Evolutionary conservation across 352 stramenopile species (phyloP), one percentile per base, ranked within the genome.

Genomic region (Pythium aristosporum): DNA sequence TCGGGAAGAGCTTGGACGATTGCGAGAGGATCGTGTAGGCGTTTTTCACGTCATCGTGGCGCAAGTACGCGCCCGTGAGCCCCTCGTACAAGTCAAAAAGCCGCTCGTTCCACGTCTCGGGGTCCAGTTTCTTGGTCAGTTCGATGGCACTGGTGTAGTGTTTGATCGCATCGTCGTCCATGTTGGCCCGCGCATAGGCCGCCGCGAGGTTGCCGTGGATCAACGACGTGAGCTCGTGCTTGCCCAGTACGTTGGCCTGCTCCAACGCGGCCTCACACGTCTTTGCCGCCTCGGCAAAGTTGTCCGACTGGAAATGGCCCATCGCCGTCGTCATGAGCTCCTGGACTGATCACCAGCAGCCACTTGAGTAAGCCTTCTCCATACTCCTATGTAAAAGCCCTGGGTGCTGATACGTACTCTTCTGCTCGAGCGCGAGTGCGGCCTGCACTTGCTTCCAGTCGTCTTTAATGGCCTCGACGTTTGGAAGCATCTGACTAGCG

Each of bases 181-280:
- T 72, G 21, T 83, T 77, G 36, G 75, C 64, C 34, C 85, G 82
- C 15, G 73, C 63, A 49, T 87, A 85, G 12, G 79, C 82, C 1
- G 80, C 73, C 6, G 82, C 82, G 15, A 91, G 56, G 57, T 91
- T 89, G 30, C 78, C 75, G 62, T 91, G 82, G 28, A 91, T 82
- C 23, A 89, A 42, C 12, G 76, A 79, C 42, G 75, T 89, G n/a
- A 86, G 75, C 43, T 89, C 82, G 60, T 77, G 75, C 39, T 83
- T 85, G 34, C 77, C 65, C n/a, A 91, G 68, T 42, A 70, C 23
- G 25, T 89, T 73, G 18, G 72, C 76, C 57, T 85, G 79, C 18
- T 70, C 67, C 39, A 90, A 60, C 11, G 81, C 81, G 16, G 68
- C 68, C 16, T 75, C 42, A 30, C 79, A 86, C 8, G 67, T 75